These are phyloP conservation scores for Dichotomocladium elegans DNA, from an alignment of 371 early-diverging fungal species.

Conservation along the genomic window DNA sequence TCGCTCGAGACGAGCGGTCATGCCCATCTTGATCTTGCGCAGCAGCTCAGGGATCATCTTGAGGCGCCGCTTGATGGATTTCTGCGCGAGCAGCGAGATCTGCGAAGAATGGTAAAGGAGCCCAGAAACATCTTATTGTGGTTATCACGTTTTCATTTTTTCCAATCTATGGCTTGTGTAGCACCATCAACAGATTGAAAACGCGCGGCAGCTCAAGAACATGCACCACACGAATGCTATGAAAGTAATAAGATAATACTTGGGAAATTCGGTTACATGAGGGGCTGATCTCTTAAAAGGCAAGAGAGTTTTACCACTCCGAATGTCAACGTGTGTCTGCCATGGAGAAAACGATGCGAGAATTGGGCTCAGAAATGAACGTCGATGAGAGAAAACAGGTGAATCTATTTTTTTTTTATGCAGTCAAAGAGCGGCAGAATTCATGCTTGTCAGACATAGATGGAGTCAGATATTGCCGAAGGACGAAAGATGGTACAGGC, in stretches of 20 bases:
- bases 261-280: too few relatives aligned
- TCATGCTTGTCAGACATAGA: background rate
- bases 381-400: slow-evolving; percentile 9
- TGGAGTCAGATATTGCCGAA: background rate
- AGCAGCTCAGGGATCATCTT: slow-evolving; percentile 18
- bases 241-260: slow-evolving; percentile 8
- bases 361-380: too few relatives aligned
- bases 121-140: too few relatives aligned
- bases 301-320: too few relatives aligned
- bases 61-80: slow-evolving; percentile 17
- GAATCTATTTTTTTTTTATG: background rate
- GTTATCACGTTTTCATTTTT: background rate
- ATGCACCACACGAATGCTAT: too few relatives aligned
- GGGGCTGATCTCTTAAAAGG: too few relatives aligned
- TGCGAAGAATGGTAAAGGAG: slow-evolving; percentile 14
- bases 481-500: background rate
- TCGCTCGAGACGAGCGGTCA: slow-evolving; percentile 19
- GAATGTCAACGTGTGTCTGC: too few relatives aligned
- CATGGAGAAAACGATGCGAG: too few relatives aligned
- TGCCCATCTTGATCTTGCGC: slow-evolving; percentile 23
- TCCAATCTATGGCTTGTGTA: background rate
- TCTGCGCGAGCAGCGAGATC: slow-evolving; percentile 14
- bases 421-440: too few relatives aligned
- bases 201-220: slow-evolving; percentile 8
- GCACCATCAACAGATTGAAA: background rate